Percentiles rank a stretch among this genome's conserved stretches.
Evolutionary conservation across 345 rosid species (phyloP).

Genomic region (Isatis tinctoria): DNA sequence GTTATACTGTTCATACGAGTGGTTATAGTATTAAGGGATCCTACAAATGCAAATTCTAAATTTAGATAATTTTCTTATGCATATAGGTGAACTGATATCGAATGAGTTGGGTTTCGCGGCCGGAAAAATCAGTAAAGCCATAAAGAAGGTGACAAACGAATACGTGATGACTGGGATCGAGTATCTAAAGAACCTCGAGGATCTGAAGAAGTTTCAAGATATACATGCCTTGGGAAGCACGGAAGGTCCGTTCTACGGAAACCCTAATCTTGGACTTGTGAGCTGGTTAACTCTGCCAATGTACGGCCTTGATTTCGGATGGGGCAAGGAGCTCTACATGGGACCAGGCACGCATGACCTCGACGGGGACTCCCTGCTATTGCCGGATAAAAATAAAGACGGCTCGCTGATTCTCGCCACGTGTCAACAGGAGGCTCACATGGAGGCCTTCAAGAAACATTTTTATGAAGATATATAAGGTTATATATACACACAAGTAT

Average conservation of each 20-base stretch:
- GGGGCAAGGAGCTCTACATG: conserved; percentile 54
- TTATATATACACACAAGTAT: background rate
- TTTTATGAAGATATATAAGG: conserved; percentile 32
- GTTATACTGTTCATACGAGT: background rate
- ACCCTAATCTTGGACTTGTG: conserved; percentile 57
- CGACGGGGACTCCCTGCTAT: conserved; percentile 45
- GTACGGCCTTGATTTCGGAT: conserved; percentile 54
- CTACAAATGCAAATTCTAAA: background rate
- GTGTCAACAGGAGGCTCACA: conserved; percentile 27
- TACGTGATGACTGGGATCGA: conserved; percentile 38
- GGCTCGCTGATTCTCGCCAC: conserved; percentile 28
- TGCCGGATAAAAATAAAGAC: conserved; percentile 30
- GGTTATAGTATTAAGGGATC: background rate
- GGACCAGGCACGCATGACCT: conserved; percentile 51
- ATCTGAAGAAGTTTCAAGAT: conserved; percentile 49
- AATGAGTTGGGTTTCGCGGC: conserved; percentile 43
- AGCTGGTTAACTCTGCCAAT: conserved; percentile 64
- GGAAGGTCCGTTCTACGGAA: conserved; percentile 54
- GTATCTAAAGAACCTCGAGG: conserved; percentile 40
- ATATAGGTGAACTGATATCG: conserved; percentile 33
- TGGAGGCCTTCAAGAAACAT: conserved; percentile 32
- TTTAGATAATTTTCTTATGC: background rate
- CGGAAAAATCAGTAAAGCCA: conserved; percentile 39
- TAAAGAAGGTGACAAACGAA: conserved; percentile 38
- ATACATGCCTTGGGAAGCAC: conserved; percentile 41